Evolutionary conservation across 2,329 filamentous ascomycete species (phyloP).

Genomic region (Penicillium crustosum): DNA sequence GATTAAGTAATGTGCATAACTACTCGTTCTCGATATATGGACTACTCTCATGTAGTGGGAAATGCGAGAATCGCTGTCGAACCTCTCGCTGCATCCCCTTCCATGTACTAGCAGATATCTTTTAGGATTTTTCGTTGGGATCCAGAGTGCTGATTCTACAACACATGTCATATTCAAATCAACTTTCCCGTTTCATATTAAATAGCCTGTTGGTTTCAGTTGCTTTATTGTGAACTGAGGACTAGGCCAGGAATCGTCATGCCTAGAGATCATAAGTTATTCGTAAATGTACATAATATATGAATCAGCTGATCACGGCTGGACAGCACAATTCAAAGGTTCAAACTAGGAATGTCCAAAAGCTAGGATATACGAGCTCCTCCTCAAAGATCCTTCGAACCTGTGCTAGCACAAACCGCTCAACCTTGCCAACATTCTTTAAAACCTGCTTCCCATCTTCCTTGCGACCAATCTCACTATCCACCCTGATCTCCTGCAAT

Average conservation of each 20-base stretch:
- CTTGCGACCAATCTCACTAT: constrained; percentile 94
- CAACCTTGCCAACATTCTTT: constrained; percentile 98
- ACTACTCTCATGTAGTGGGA: not conserved
- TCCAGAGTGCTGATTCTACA: not conserved
- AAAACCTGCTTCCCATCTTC: constrained; percentile 90
- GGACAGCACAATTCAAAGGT: not conserved
- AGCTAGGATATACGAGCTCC: constrained; percentile 97
- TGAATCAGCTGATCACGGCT: not conserved
- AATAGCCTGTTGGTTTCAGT: not conserved
- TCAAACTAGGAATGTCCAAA: constrained; percentile 93
- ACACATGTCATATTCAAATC: not conserved
- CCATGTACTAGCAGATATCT: not conserved
- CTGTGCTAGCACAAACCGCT: constrained; percentile 94
- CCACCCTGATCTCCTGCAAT: constrained; percentile 88
- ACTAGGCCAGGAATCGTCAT: constrained; percentile 5
- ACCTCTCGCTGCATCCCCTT: not conserved
- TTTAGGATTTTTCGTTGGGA: not conserved
- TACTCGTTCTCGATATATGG: not conserved
- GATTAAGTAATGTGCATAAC: constrained; percentile 7
- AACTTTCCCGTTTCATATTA: not conserved
- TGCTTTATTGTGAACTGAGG: not conserved
- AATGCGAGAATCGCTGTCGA: not conserved
- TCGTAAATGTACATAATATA: constrained; percentile 23
- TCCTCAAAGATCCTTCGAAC: constrained; percentile 97
- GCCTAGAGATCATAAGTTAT: constrained; percentile 12